A percentile compares a stretch with the other conserved stretches of the same genome.
Evolutionary conservation across 1,284 basidiomycete genomes (phyloP).

Genomic region (Coriolopsis trogii): DNA sequence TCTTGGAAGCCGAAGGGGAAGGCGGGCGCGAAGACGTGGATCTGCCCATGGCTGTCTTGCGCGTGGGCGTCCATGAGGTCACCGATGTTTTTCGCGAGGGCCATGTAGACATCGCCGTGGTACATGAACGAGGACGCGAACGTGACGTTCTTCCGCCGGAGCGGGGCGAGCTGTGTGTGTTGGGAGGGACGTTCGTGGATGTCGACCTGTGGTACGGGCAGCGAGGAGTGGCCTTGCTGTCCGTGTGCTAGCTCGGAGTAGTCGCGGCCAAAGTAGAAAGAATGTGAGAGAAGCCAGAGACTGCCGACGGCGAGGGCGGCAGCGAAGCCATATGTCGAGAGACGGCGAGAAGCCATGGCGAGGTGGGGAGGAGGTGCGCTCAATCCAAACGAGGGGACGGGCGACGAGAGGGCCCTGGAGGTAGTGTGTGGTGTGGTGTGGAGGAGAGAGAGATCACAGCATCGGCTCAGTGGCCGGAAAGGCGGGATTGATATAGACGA

Average conservation of each 20-base stretch:
- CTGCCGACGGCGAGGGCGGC: constrained; percentile 6
- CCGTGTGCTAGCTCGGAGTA: neutral
- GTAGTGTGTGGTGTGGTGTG: neutral
- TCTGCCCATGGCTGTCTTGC: constrained; percentile 18
- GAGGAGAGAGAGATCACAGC: neutral
- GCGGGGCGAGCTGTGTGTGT: neutral
- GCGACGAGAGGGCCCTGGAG: neutral
- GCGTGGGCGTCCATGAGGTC: constrained; percentile 26
- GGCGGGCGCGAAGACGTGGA: constrained; percentile 34
- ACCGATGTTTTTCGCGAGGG: constrained; percentile 37
- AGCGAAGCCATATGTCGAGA: constrained; percentile 7
- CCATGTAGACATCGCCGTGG: constrained; percentile 42
- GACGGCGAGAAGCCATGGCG: constrained; percentile 3
- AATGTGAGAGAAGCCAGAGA: constrained; percentile 9
- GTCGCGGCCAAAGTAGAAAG: constrained; percentile 1
- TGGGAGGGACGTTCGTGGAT: too few species aligned
- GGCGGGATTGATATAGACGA: neutral
- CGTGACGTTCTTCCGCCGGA: constrained; percentile 26
- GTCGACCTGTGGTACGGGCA: neutral
- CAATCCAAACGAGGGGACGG: constrained; percentile 13
- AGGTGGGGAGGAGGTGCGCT: neutral
- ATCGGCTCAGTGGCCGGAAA: too few species aligned
- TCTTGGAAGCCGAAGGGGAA: constrained; percentile 36
- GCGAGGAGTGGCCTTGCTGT: neutral
- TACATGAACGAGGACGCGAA: constrained; percentile 37